phyloP scores from a whole-genome alignment of 2,329 filamentous ascomycete species.

The Botrytis tulipae region DNA sequence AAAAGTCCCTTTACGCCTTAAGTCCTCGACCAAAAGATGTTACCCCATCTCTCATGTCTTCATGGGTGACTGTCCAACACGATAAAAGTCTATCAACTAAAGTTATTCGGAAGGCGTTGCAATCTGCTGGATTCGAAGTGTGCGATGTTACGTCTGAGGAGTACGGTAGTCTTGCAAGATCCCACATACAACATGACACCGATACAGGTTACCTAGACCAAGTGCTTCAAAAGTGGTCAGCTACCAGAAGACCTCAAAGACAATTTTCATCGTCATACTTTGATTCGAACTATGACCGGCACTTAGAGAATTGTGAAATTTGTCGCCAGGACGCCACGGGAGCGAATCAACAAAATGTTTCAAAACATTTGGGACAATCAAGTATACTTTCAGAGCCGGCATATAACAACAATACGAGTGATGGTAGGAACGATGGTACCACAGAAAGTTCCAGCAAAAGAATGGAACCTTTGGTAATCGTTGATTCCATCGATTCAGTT shows the following conservation, averaged over 20 bases:
- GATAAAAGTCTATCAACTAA: constrained; percentile 44
- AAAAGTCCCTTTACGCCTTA: constrained; percentile 52
- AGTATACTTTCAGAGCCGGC: constrained; percentile 2
- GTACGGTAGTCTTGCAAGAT: not conserved
- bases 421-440: constrained; percentile 5
- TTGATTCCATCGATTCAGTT: constrained; percentile 37
- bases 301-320: constrained; percentile 51
- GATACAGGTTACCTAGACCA: constrained; percentile 35
- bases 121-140: constrained; percentile 59
- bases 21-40: constrained; percentile 54
- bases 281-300: constrained; percentile 26
- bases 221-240: constrained; percentile 29
- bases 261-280: constrained; percentile 26
- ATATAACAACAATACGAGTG: not conserved
- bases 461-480: constrained; percentile 35
- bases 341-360: constrained; percentile 29
- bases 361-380: constrained; percentile 7
- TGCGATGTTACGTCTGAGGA: constrained; percentile 38
- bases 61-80: constrained; percentile 63
- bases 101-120: constrained; percentile 48
- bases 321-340: constrained; percentile 44
- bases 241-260: constrained; percentile 26
- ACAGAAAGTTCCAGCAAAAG: constrained; percentile 5
- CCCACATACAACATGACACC: constrained; percentile 24
- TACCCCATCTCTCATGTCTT: constrained; percentile 69